These are phyloP conservation scores for Arthrobotrys entomopaga DNA, from an alignment of 2,329 filamentous ascomycete species.

Conservation along the genomic window DNA sequence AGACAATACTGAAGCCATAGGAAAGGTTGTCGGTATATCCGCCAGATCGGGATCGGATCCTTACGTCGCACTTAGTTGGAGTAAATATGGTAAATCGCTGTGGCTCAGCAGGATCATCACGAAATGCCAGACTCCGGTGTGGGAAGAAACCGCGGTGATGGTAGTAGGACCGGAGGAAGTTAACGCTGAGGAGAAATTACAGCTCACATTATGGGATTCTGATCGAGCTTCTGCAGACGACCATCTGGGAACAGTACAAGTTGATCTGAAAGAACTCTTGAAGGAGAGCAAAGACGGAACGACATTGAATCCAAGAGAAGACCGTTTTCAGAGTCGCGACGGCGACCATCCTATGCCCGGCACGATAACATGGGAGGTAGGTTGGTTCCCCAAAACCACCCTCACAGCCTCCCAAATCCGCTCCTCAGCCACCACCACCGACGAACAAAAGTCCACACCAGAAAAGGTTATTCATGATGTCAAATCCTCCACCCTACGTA, in stretches of 20 bases:
- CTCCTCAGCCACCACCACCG: constrained; percentile 9
- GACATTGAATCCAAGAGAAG: constrained; percentile 79
- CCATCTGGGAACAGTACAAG: constrained; percentile 90
- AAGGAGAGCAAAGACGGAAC: constrained; percentile 80
- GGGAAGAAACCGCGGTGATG: constrained; percentile 76
- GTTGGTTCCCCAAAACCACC: constrained; percentile 90
- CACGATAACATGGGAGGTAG: constrained; percentile 93
- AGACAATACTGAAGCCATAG: constrained; percentile 36
- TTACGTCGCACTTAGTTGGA: constrained; percentile 79
- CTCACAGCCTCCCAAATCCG: constrained; percentile 26
- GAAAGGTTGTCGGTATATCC: constrained; percentile 19
- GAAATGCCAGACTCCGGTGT: constrained; percentile 65
- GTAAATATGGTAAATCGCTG: constrained; percentile 77
- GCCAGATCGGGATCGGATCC: constrained; percentile 73
- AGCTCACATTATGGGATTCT: constrained; percentile 95
- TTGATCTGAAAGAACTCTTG: constrained; percentile 93
- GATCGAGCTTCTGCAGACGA: constrained; percentile 90
- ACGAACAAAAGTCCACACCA: constrained; percentile 25
- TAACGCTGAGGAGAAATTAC: constrained; percentile 91
- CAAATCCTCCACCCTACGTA: constrained; percentile 67
- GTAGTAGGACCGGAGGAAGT: constrained; percentile 88
- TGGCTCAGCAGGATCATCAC: constrained; percentile 65
- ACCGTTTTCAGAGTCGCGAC: constrained; percentile 82
- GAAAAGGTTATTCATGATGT: constrained; percentile 45
- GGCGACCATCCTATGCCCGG: constrained; percentile 91